Evolutionary conservation across 108 stramenopile genomes (phyloP), one percentile per base, ranked within the genome.

Genomic region (Cylindrotheca closterium): DNA sequence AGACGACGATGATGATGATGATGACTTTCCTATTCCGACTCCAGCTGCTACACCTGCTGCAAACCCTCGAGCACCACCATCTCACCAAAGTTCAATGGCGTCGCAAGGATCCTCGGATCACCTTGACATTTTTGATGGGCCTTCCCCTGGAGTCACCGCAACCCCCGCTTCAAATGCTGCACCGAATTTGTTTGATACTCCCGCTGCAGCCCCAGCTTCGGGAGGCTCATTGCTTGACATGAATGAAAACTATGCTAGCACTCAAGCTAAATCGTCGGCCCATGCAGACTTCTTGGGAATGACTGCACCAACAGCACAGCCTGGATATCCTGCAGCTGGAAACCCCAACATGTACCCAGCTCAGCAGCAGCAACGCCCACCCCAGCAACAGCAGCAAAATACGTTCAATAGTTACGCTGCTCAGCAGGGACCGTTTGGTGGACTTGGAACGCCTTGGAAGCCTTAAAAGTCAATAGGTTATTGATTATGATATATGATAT

Each of bases 231-330:
- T 74, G 47, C 31, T 74, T 29, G 73, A 74, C 49, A 42, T 42
- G 37, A 42, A 42, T 42, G 10, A 42, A 10, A 42, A 42, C 37
- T 89, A 87, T 70, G 84, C 73, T 30, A 65, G 70, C 24, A 63
- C 68, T 56, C 65, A 70, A 37, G 60, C 70, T 4, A 51, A 25
- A 58, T 8, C 70, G 7, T 1, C 81, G 0, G 72, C 73, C 4
- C 87, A 89, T 58, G 56, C 74, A 45, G 92, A 93, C 49, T 86
- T 93, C 51, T 77, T 93, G 63, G 89, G 89, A 30, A 93, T 93
- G 92, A 78, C 87, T 8, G 82, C 84, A 52, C 73, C 73, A 23
- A 45, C 81, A 23, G 65, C 65, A 37, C 45, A 31, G 33, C 53
- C 65, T 21, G 51, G 57, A 19, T 48, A 52, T 23, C 37, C 53